Conservation (phyloP, 1,284 basidiomycete species). For the Boletellus deceptivus region DNA sequence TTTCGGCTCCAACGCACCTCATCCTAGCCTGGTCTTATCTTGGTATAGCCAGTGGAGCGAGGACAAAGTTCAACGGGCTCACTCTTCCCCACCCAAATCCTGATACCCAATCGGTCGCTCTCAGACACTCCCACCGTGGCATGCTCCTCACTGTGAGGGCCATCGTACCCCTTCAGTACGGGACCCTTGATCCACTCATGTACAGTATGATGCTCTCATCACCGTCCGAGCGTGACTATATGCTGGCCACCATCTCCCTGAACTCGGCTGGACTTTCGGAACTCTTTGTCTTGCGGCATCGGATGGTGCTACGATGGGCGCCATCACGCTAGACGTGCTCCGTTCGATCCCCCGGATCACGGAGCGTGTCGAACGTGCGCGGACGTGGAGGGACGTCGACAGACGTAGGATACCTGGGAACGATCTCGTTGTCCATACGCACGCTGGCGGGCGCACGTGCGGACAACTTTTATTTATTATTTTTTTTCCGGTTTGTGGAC, state of each 20-base stretch:
- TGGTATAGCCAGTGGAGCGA: slow-evolving; percentile 2
- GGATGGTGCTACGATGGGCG: neutral
- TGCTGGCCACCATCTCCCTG: no score
- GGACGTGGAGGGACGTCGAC: no score
- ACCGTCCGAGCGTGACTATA: neutral
- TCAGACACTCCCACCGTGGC: slow-evolving; percentile 10
- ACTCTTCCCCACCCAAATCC: slow-evolving; percentile 1
- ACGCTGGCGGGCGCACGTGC: no score
- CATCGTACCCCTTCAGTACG: slow-evolving; percentile 6
- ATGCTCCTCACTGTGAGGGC: neutral
- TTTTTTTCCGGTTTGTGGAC: no score
- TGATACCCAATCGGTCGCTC: neutral
- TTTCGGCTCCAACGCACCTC: slow-evolving; percentile 23
- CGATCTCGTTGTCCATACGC: no score
- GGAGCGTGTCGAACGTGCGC: no score
- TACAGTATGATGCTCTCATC: slow-evolving; percentile 14
- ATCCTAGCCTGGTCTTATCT: slow-evolving; percentile 7
- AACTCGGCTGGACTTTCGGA: no score
- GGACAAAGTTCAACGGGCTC: slow-evolving; percentile 11
- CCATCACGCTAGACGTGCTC: slow-evolving; percentile 7
- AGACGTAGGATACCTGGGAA: no score
- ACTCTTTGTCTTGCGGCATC: neutral
- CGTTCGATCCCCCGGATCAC: neutral
- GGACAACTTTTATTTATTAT: no score
- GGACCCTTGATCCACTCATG: slow-evolving; percentile 7